phyloP scores from a whole-genome alignment of 2,329 filamentous ascomycete genomes.

The Chaetomiaceae sp. region DNA sequence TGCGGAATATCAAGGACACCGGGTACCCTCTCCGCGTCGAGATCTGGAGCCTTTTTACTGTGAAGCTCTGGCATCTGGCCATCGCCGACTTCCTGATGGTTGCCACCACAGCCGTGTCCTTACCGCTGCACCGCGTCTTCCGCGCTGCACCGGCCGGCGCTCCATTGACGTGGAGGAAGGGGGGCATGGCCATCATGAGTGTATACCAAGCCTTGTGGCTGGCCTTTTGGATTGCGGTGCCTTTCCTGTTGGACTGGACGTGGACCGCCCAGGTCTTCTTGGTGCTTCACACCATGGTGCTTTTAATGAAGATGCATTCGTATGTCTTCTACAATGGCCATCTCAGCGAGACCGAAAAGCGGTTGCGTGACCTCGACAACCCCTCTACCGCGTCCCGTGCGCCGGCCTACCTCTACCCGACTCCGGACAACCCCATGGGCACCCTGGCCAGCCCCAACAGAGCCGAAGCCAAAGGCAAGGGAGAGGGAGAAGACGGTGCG shows the following conservation, averaged over 20 bases:
- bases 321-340: constrained; percentile 99
- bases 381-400: constrained; percentile 65
- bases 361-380: constrained; percentile 72
- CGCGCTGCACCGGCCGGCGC: constrained; percentile 48
- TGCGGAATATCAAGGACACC: constrained; percentile 91
- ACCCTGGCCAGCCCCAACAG: constrained; percentile 31
- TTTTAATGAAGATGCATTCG: constrained; percentile 99
- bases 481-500: constrained; percentile 21
- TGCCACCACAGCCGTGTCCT: constrained; percentile 61
- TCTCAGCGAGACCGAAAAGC: constrained; percentile 78
- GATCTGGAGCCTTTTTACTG: constrained; percentile 83
- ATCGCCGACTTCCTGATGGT: constrained; percentile 85
- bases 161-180: constrained; percentile 65
- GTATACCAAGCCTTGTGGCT: constrained; percentile 78
- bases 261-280: constrained; percentile 98
- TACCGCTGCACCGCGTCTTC: constrained; percentile 70
- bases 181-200: constrained; percentile 80
- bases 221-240: constrained; percentile 74
- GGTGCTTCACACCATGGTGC: constrained; percentile 79
- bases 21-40: constrained; percentile 78
- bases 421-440: constrained; percentile 50
- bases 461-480: constrained; percentile 28
- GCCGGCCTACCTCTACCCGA: constrained; percentile 73
- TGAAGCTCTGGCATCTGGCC: constrained; percentile 83
- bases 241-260: constrained; percentile 83